These are phyloP conservation scores for Penicillium tannophilum DNA, from an alignment of 495 filamentous ascomycete genomes.

Conservation along the genomic window DNA sequence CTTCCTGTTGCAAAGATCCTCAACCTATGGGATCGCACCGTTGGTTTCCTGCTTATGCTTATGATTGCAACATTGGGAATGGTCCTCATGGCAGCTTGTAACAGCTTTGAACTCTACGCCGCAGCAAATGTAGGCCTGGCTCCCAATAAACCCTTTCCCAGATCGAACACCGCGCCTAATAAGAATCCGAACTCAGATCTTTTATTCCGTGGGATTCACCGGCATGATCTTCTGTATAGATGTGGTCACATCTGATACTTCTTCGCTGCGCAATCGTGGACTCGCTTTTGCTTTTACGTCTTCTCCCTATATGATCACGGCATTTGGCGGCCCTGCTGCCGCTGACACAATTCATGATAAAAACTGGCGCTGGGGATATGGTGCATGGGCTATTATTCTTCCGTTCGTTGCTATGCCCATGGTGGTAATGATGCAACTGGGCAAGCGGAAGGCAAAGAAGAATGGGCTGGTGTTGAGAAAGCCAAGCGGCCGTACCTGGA, in stretches of 20 bases:
- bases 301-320: conserved; percentile 51
- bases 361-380: conserved; percentile 60
- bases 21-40: conserved; percentile 62
- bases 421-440: conserved; percentile 23
- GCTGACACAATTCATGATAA: conserved; percentile 4
- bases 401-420: conserved; percentile 55
- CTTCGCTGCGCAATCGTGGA: conserved; percentile 56
- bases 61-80: conserved; percentile 36
- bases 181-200: conserved; percentile 15
- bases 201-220: conserved; percentile 53
- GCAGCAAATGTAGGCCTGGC: conserved; percentile 40
- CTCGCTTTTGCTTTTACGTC: conserved; percentile 57
- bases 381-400: conserved; percentile 56
- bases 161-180: not conserved
- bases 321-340: conserved; percentile 27
- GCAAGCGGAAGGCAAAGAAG: conserved; percentile 49
- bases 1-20: conserved; percentile 66
- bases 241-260: conserved; percentile 53
- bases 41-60: conserved; percentile 50
- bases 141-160: not conserved
- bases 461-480: conserved; percentile 29
- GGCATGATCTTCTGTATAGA: conserved; percentile 41
- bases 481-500: conserved; percentile 36
- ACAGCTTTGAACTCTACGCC: conserved; percentile 47
- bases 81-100: conserved; percentile 48